Evolutionary conservation across 1,284 basidiomycete genomes (phyloP).

Genomic region (Singerocomus rubriflavus): DNA sequence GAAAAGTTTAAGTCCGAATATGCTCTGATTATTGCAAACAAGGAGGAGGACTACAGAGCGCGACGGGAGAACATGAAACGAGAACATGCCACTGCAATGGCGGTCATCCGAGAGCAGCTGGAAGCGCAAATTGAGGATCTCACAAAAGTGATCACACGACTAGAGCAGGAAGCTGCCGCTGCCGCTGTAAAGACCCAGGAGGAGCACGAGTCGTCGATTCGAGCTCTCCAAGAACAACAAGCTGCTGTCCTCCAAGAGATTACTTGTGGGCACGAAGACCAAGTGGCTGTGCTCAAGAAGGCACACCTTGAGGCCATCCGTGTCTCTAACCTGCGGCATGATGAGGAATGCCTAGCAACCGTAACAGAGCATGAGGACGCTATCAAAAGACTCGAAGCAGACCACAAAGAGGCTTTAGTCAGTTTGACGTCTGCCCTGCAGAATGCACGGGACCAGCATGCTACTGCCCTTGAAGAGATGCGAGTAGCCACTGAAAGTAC

Average conservation of each 20-base stretch:
- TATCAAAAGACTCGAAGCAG: conserved; percentile 39
- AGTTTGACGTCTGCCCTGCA: conserved; percentile 43
- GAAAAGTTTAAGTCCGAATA: conserved; percentile 65
- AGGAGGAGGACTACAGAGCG: conserved; percentile 55
- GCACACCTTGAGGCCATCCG: conserved; percentile 41
- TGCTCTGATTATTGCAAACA: conserved; percentile 45
- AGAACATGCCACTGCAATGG: conserved; percentile 39
- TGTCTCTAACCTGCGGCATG: conserved; percentile 25
- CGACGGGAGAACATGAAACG: conserved; percentile 41
- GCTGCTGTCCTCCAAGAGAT: conserved; percentile 51
- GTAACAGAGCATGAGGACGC: conserved; percentile 40
- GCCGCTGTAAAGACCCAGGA: conserved; percentile 40
- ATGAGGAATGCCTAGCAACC: conserved; percentile 37
- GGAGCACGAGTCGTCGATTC: conserved; percentile 52
- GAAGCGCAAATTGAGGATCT: conserved; percentile 51
- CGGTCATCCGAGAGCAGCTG: conserved; percentile 33
- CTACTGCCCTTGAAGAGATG: conserved; percentile 39
- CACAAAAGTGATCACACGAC: conserved; percentile 41
- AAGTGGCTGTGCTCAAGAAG: conserved; percentile 45
- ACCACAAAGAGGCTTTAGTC: conserved; percentile 46
- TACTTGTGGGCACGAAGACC: conserved; percentile 52
- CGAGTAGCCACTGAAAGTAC: conserved; percentile 37
- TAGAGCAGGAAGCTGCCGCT: conserved; percentile 44
- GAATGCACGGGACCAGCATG: conserved; percentile 46
- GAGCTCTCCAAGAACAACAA: conserved; percentile 53